Base-by-base conservation (phyloP, 2,329 filamentous ascomycete genomes). In the Diplodia corticola region DNA sequence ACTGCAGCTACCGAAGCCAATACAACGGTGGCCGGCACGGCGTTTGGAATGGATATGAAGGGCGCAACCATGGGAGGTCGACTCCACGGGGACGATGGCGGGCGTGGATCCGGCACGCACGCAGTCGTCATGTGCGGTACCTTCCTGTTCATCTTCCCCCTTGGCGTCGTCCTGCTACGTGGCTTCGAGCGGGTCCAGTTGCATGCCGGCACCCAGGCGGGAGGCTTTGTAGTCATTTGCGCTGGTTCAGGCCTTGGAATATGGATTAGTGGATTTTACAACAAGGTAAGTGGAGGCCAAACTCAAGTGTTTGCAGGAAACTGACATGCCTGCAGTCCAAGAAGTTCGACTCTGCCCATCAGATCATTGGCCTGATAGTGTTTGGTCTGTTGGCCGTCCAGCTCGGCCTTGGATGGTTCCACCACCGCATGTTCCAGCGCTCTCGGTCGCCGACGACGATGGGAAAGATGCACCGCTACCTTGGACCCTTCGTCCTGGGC, bases 111-210 rank as follows among this genome's bases (percentile, higher is more conserved):
- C 4, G 67, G 72, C 6, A 67, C 75, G 2, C 80, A 81, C 69
- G 78, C 71, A 7, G 69, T 73, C 26, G 72, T 86, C 53, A 89
- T 89, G 87, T 77, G 86, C 46, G 73, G 86, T 12, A 79, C 79
- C 13, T 84, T 88, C 67, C 77, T 87, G 2, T 80, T 83, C 17
- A 69, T 88, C 54, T 83, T 87, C 72, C 87, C 87, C 0, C 68
- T 85, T 10, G 87, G 87, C 1, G 78, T 85, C 13, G 69, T 88
- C 26, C 75, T 88, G 28, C 73, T 89, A 54, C 77, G 85, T 1
- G 72, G 86, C 2, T 79, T 84, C 10, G 79, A 81, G 35, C 83
- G 80, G 74, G 82, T 84, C 1, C 81, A 80, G 67, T 84, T 82
- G 80, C 87, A 89, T 73, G 84, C 79, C 44, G 69, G 82, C 22